Conservation (phyloP, 805 yeast species). For the Candida rishiriensis region DNA sequence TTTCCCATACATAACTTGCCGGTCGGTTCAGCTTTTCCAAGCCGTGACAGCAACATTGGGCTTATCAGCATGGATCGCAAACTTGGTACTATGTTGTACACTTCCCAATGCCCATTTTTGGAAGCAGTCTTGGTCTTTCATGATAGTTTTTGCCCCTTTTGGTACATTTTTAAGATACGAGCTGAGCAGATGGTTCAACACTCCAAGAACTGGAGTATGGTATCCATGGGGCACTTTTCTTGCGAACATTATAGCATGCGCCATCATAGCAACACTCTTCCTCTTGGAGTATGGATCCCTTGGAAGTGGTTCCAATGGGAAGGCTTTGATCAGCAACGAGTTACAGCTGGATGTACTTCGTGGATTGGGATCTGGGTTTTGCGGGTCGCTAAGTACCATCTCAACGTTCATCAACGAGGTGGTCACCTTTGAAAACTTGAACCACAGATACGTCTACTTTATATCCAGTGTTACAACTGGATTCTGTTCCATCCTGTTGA, state of each 20-base stretch:
- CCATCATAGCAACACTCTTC: constrained; percentile 16
- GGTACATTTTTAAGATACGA: constrained; percentile 61
- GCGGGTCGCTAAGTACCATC: constrained; percentile 40
- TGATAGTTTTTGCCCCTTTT: constrained; percentile 64
- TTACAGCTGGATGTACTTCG: constrained; percentile 18
- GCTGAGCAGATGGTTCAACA: constrained; percentile 48
- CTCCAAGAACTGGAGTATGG: constrained; percentile 15
- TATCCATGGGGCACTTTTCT: constrained; percentile 53
- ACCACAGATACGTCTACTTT: constrained; percentile 45
- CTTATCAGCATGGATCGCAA: constrained; percentile 30
- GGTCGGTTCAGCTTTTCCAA: constrained; percentile 8
- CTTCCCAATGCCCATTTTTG: constrained; percentile 36
- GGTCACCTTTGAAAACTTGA: constrained; percentile 23
- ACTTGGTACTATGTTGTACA: constrained; percentile 38
- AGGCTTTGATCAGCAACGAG: constrained; percentile 8
- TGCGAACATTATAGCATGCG: constrained; percentile 30
- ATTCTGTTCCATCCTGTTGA: constrained; percentile 48
- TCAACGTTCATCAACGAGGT: constrained; percentile 77
- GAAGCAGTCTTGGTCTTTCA: constrained; percentile 64
- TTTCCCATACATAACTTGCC: neutral
- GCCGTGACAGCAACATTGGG: constrained; percentile 17
- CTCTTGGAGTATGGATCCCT: constrained; percentile 17
- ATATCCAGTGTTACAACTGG: constrained; percentile 40
- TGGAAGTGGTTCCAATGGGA: neutral
- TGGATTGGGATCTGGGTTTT: constrained; percentile 26